Conservation (phyloP, 139 green algal species). For the Deuterostichococcus epilithicus region DNA sequence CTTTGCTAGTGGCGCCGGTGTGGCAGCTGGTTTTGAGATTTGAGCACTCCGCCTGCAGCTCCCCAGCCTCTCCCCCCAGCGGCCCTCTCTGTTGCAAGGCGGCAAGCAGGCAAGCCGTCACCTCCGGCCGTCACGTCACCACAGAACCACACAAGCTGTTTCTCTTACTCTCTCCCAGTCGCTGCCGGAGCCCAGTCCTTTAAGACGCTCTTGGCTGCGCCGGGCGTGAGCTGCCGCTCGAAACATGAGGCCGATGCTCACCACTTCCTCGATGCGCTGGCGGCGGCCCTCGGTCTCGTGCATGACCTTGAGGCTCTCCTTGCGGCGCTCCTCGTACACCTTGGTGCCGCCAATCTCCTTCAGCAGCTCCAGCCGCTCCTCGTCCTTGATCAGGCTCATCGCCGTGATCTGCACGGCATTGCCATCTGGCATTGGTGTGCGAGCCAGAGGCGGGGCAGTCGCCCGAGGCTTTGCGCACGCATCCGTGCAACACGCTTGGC, state of each 20-base stretch:
- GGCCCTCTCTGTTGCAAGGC: background rate
- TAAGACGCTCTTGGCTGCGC: background rate
- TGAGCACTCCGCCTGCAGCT: slow-evolving; percentile 33
- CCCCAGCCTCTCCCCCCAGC: slow-evolving; percentile 14
- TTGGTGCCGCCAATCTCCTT: slow-evolving; percentile 97
- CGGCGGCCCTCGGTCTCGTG: slow-evolving; percentile 72
- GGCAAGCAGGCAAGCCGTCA: too few relatives aligned
- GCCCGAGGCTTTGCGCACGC: background rate
- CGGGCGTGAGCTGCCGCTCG: background rate
- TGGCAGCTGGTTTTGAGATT: background rate
- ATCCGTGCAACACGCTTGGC: background rate
- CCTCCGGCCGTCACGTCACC: background rate
- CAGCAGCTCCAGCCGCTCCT: slow-evolving; percentile 90
- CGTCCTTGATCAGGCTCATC: slow-evolving; percentile 85
- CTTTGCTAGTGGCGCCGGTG: background rate
- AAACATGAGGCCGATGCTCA: slow-evolving; percentile 26
- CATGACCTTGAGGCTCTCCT: slow-evolving; percentile 85
- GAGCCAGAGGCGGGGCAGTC: too few relatives aligned
- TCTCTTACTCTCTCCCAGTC: too few relatives aligned
- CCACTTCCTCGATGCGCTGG: slow-evolving; percentile 75
- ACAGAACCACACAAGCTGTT: background rate
- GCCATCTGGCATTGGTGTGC: too few relatives aligned
- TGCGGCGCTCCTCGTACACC: slow-evolving; percentile 88
- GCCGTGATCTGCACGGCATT: slow-evolving; percentile 58
- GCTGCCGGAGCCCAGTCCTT: too few relatives aligned